phyloP scores from a whole-genome alignment of 805 yeast species.

The Grigorovia jiainica region DNA sequence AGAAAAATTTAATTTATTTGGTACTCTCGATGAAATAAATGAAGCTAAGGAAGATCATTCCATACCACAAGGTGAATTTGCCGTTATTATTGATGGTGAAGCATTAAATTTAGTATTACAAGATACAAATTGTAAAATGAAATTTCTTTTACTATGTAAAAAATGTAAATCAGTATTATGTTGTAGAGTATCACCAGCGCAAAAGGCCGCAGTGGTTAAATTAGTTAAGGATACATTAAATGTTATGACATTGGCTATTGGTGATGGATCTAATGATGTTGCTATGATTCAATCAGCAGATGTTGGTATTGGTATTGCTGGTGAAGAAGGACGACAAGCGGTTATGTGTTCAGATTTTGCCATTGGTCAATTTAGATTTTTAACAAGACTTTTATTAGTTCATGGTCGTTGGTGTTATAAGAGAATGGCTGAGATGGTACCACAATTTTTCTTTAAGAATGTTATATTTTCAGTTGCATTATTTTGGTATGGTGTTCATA shows the following conservation, averaged over 20 bases:
- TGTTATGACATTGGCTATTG: constrained; percentile 81
- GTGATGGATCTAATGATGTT: constrained; percentile 85
- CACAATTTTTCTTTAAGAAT: constrained; percentile 71
- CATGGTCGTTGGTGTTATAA: constrained; percentile 87
- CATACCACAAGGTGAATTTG: constrained; percentile 62
- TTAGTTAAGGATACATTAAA: constrained; percentile 63
- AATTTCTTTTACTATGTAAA: constrained; percentile 63
- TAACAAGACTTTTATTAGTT: constrained; percentile 55
- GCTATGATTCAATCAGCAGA: constrained; percentile 87
- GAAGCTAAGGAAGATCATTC: constrained; percentile 48
- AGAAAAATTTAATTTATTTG: constrained; percentile 51
- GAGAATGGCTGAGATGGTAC: constrained; percentile 75
- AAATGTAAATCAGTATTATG: constrained; percentile 76
- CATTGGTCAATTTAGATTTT: constrained; percentile 72
- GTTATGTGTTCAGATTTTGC: constrained; percentile 86
- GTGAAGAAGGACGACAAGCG: constrained; percentile 87
- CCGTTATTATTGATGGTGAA: constrained; percentile 73
- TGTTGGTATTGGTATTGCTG: constrained; percentile 84
- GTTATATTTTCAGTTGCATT: constrained; percentile 64
- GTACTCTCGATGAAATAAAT: constrained; percentile 48
- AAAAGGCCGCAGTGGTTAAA: constrained; percentile 72
- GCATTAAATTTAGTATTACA: constrained; percentile 51
- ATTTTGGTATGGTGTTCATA: constrained; percentile 73
- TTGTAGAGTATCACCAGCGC: constrained; percentile 84
- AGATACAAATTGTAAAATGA: constrained; percentile 37